Conservation (phyloP, 441 rosid genomes). For the Pelargonium cotyledonis region DNA sequence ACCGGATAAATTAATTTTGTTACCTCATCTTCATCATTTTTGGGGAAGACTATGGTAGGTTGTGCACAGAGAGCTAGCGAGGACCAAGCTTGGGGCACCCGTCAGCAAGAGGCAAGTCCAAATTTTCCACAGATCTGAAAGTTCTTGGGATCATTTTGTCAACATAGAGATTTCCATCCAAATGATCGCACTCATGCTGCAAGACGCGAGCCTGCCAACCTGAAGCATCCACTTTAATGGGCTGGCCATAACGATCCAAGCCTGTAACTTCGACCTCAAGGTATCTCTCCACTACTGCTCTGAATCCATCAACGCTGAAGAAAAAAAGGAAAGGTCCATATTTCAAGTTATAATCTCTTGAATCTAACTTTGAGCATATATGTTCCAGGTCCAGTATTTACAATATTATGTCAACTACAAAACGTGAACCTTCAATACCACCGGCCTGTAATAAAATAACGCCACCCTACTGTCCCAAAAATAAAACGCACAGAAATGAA, state of each 20-base stretch:
- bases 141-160: slow-evolving; percentile 82
- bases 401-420: background rate
- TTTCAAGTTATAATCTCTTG: background rate
- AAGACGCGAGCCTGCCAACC: slow-evolving; percentile 93
- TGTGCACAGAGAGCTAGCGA: slow-evolving; percentile 14
- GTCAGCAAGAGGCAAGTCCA: slow-evolving; percentile 75
- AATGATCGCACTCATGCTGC: slow-evolving; percentile 92
- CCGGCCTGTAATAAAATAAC: background rate
- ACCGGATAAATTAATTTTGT: too few species aligned
- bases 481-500: background rate
- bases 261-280: slow-evolving; percentile 81
- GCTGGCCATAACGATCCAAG: slow-evolving; percentile 49
- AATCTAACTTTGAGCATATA: background rate
- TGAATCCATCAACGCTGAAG: slow-evolving; percentile 70
- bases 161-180: slow-evolving; percentile 78
- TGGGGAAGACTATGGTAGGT: too few species aligned
- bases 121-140: slow-evolving; percentile 62
- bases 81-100: slow-evolving; percentile 75
- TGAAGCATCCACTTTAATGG: slow-evolving; percentile 60
- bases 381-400: background rate
- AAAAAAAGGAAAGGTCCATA: background rate
- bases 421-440: background rate
- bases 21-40: too few species aligned
- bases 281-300: slow-evolving; percentile 73
- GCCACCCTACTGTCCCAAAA: background rate